Conservation (phyloP, 768 basidiomycete genomes). For the Pholiota molesta region DNA sequence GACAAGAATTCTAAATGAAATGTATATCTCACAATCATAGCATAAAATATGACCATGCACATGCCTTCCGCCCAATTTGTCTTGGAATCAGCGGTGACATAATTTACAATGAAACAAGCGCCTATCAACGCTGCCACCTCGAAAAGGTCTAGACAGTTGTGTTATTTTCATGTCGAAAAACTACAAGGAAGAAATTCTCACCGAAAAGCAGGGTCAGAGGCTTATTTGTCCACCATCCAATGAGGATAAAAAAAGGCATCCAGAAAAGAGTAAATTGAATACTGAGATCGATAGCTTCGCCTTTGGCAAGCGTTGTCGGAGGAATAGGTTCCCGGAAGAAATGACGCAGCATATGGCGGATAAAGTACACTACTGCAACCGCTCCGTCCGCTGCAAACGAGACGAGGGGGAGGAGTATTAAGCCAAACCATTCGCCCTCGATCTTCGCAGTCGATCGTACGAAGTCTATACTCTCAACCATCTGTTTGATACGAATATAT, state of each 20-base stretch:
- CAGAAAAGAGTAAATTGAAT: slow-evolving; percentile 81
- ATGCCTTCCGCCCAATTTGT: slow-evolving; percentile 81
- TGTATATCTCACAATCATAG: slow-evolving; percentile 54
- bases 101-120: slow-evolving; percentile 77
- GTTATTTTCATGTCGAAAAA: neutral
- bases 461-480: slow-evolving; percentile 65
- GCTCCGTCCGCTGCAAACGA: slow-evolving; percentile 76
- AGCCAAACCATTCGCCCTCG: slow-evolving; percentile 71
- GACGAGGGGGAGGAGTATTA: slow-evolving; percentile 71
- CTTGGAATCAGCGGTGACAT: slow-evolving; percentile 76
- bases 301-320: slow-evolving; percentile 64
- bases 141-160: slow-evolving; percentile 53
- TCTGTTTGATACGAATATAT: slow-evolving; percentile 34
- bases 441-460: slow-evolving; percentile 49
- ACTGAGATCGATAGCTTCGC: slow-evolving; percentile 72
- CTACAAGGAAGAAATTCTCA: slow-evolving; percentile 27
- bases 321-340: slow-evolving; percentile 42
- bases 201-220: slow-evolving; percentile 73
- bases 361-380: slow-evolving; percentile 60
- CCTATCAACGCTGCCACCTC: slow-evolving; percentile 68
- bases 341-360: slow-evolving; percentile 44
- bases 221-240: slow-evolving; percentile 67
- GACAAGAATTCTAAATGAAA: neutral
- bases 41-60: slow-evolving; percentile 67
- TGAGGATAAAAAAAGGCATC: slow-evolving; percentile 72